Conservation (phyloP, 176 grass and related monocot genomes). For the Eleusine indica region DNA sequence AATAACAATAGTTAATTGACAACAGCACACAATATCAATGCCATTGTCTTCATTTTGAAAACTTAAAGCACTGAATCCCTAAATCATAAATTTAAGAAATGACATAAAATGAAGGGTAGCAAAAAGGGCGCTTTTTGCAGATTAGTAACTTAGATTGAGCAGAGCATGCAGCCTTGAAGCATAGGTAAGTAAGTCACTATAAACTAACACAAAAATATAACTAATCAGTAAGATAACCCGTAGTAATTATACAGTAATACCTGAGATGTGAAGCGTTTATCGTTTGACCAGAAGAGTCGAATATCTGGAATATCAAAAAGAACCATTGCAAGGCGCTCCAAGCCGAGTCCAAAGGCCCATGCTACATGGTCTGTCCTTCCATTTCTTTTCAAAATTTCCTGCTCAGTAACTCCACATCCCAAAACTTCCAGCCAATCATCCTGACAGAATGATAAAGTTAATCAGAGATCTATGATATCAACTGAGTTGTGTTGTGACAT, state of each 20-base stretch:
- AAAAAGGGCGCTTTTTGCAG: conserved; percentile 6
- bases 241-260: conserved; percentile 41
- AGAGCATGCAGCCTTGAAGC: background rate
- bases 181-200: background rate
- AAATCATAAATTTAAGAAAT: background rate
- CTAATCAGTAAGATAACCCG: conserved; percentile 10
- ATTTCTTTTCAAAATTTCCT: conserved; percentile 80
- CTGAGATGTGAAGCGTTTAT: conserved; percentile 92
- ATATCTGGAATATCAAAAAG: conserved; percentile 90
- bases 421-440: conserved; percentile 97
- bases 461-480: conserved; percentile 34
- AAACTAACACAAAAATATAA: background rate
- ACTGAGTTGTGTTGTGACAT: conserved; percentile 11
- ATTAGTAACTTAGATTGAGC: conserved; percentile 6
- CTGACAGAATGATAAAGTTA: conserved; percentile 40
- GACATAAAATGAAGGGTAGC: background rate
- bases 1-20: background rate
- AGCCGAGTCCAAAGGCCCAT: conserved; percentile 93
- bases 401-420: conserved; percentile 95
- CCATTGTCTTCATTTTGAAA: conserved; percentile 3
- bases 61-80: background rate
- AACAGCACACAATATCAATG: background rate
- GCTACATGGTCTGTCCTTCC: conserved; percentile 80
- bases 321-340: conserved; percentile 91
- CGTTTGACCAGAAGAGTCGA: conserved; percentile 86